Base-by-base conservation (phyloP, 2,329 filamentous ascomycete species). In the Ophiostoma quercus region DNA sequence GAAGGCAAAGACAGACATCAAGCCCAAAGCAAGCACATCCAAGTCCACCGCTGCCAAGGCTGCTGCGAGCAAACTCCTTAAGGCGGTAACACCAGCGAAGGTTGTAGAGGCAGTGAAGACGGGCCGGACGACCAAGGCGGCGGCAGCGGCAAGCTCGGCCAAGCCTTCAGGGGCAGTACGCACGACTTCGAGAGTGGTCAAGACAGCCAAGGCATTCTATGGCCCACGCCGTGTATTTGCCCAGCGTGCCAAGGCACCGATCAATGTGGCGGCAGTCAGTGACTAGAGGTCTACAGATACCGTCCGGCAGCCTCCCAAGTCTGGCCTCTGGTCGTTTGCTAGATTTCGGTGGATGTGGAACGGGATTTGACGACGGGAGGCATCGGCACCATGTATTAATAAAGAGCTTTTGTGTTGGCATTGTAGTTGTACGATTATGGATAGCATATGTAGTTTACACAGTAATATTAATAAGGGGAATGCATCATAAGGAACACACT, bases 201-300 rank as follows among this genome's bases (percentile, higher is more conserved):
- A 63, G 25, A 69, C 54, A 9, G 43, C 65, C 41, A 70, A 69
- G 47, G 67, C 69, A 14, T 68, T 69, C 47, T 47, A 66, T 32
- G 66, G 70, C 8, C 51, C 69, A 2, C 71, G 72, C 12, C 70
- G 68, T 16, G 16, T 22, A n/a, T 37, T 54, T 29, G 25, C 43
- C 3, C 41, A 67, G 29, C 41, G 66, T 5, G 22, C 39, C 3
- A 66, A 66, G 63, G 25, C 25, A 16, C 57, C 57, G 6, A 66
- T 41, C 14, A 32, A 16, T 34, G 12, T 47, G 39, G 22, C 39
- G 39, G 65, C 60, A 37, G 60, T 37, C 57, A 62, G 57, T 25
- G 57, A 62, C 57, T 62, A 32, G 51, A 25, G 22, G 51, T 57
- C 51, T 25, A 57, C 51, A 25, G 51, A 25, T 12, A 25, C n/a